These are phyloP conservation scores for Aspergillus ostianus DNA, from an alignment of 495 filamentous ascomycete species.

Conservation along the genomic window DNA sequence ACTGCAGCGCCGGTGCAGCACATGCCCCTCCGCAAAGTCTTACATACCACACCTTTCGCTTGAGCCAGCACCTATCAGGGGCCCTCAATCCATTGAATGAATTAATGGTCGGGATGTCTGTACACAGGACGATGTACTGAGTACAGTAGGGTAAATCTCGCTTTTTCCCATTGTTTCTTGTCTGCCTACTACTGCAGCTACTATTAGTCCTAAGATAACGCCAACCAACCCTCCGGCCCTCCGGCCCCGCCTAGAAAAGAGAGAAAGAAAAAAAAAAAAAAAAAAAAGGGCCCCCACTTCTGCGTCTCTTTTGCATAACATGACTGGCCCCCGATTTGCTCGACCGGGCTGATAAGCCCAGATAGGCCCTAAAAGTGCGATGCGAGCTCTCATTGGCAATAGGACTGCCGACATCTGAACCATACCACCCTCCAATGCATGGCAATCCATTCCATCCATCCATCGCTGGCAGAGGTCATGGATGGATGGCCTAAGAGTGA, in stretches of 20 bases:
- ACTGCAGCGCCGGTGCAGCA: conserved; percentile 11
- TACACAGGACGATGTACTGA: too few species aligned
- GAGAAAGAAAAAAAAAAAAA: too few species aligned
- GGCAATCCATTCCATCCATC: background rate
- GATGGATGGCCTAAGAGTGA: conserved; percentile 1
- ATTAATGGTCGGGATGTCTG: conserved; percentile 1
- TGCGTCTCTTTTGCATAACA: background rate
- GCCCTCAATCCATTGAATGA: conserved; percentile 8
- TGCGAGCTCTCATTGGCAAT: conserved; percentile 16
- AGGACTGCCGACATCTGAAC: conserved; percentile 13
- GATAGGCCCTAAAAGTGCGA: conserved; percentile 9
- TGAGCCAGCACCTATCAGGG: conserved; percentile 6
- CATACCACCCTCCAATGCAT: conserved; percentile 13
- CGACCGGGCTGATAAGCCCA: conserved; percentile 19
- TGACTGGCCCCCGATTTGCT: background rate
- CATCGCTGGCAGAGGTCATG: conserved; percentile 11
- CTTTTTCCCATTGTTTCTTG: background rate
- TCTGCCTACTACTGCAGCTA: too few species aligned
- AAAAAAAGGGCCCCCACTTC: background rate
- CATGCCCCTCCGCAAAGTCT: conserved; percentile 1
- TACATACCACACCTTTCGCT: background rate
- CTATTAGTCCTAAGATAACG: background rate
- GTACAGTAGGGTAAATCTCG: too few species aligned
- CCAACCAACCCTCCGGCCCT: background rate
- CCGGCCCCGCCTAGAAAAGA: too few species aligned